Base-by-base conservation (phyloP, 352 stramenopile genomes). In the Globisporangium irregulare region DNA sequence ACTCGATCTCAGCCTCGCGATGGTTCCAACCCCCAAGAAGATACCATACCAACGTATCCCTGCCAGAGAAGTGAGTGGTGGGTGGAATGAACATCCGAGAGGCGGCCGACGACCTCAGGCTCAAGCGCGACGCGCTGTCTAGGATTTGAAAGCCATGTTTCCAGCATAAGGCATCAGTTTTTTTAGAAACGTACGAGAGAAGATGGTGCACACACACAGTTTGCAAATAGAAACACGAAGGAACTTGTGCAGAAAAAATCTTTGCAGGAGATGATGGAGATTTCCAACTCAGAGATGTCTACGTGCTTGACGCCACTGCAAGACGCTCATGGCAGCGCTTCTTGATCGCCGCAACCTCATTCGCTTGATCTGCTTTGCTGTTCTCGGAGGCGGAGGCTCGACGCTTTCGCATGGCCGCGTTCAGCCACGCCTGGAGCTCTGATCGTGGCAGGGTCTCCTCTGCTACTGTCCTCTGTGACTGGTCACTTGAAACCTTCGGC, bases 371-470 rank as follows among this genome's bases (percentile, higher is more conserved):
- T 43, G 24, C n/a, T 38, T 48, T 64, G 15, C 29, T 43, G 29
- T n/a, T 36, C 9, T 6, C 22, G 1, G 32, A 22, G 18, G 38
- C 50, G 14, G 58, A 67, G 15, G 61, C 67, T 20, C 46, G 68
- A 4, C 71, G 75, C 61, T 81, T 82, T 14, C 66, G 62, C 43
- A 73, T 66, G 7, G 46, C 62, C n/a, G 68, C 60, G 36, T 76
- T 50, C 29, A 83, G 55, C 79, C 79, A 87, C 15, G 57, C 54
- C 22, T 70, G 70, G 43, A 80, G 55, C n/a, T 84, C 68, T 15
- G 57, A 56, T 5, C 66, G 77, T n/a, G 71, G 61, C 1, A 75
- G 20, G 9, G 54, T 43, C 55, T 57, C 20, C 18, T 36, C 3
- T 43, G 5, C 24, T 9, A 14, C 7, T 29, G 8, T 43, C 10